Evolutionary conservation across 192 early-diverging fungal genomes (phyloP), one percentile per base, ranked within the genome.

Genomic region (Coemansia sp.): DNA sequence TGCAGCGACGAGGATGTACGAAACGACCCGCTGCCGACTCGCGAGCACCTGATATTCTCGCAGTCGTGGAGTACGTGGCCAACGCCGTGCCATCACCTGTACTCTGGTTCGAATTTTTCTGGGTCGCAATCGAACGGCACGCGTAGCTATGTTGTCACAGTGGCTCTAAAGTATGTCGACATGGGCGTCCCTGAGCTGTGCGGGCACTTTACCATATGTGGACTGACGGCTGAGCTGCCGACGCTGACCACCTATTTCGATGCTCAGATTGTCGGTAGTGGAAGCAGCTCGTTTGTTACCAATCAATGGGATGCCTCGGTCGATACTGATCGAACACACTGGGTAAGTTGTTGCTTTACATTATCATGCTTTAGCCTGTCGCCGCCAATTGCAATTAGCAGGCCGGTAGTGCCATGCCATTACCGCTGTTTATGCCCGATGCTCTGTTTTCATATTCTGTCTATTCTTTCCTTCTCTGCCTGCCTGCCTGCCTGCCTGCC

Each of bases 221-320:
- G 82, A n/a, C 80, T 90, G 38, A 88, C 88, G 2, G 48, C 40
- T 49, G 86, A 86, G 50, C 78, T 79, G 72, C 85, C 88, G 24
- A 77, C 75, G 51, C 71, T 89, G 42, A 83, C 82, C 47, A 89
- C 87, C 27, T 89, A 77, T 53, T 89, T 89, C 64, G 87, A 89
- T 42, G 84, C 79, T 9, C 86, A 89, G 62, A 79, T 90, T 46
- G 78, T 90, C 51, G 88, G 86, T 6, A 63, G 63, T 19, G 56
- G 56, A 25, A 45, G 65, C 35, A 56, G 85, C 72, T 67, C 74
- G 38, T 90, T 90, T 53, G 50, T 85, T 37, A 90, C 88, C 29
- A 65, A 80, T 35, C 85, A 87, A 58, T 90, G 88, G 88, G 81
- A 83, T 32, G 84, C 86, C n/a, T 78, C 80, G 50, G 78, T 81